Conservation (phyloP, 169 alveolate species). For the Condylostoma magnum region DNA sequence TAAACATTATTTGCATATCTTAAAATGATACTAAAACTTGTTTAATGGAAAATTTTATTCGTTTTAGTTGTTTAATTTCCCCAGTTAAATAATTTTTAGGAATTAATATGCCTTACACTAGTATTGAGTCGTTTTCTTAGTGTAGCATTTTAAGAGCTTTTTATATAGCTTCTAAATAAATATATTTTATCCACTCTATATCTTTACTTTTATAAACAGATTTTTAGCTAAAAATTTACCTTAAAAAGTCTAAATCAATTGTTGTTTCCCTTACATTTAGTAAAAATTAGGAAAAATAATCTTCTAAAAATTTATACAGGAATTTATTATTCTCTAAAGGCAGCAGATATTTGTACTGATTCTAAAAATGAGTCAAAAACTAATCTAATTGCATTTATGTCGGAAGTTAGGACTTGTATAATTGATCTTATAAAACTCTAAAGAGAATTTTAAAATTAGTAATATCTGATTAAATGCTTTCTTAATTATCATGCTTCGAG, state of each 20-base stretch:
- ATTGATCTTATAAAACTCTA: no score
- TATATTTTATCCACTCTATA: neutral
- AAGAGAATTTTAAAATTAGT: no score
- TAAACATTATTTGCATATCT: no score
- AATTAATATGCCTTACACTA: neutral
- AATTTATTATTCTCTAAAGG: slow-evolving; percentile 4
- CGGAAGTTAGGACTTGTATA: no score
- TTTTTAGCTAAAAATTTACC: neutral
- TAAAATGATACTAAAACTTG: no score
- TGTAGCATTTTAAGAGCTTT: slow-evolving; percentile 1
- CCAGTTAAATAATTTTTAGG: slow-evolving; percentile 3
- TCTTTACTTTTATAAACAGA: neutral
- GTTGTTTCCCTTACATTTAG: neutral
- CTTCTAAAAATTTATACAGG: neutral
- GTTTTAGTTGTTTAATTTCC: neutral
- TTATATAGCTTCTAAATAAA: neutral
- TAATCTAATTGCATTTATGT: no score
- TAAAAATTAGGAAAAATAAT: neutral
- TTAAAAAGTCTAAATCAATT: neutral
- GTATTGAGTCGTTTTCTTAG: neutral
- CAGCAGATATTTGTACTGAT: no score
- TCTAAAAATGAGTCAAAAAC: no score
- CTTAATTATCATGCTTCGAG: no score
- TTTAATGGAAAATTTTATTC: neutral
- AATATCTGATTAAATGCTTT: no score